These are phyloP conservation scores for Silene uniflora DNA, from an alignment of 148 eudicot genomes.

Conservation along the genomic window DNA sequence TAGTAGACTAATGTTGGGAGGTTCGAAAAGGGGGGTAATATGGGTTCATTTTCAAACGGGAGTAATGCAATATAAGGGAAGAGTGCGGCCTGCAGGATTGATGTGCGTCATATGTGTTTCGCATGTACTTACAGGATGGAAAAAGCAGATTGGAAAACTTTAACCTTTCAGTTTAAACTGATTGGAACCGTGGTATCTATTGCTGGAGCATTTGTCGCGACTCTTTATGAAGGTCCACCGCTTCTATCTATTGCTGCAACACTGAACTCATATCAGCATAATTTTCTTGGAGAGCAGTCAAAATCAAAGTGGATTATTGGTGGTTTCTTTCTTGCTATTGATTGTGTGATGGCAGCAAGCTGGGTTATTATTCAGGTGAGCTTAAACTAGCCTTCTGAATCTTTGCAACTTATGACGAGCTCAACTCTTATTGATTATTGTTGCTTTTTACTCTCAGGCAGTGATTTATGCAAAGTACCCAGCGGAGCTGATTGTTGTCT, in stretches of 20 bases:
- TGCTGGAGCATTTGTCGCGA: conserved; percentile 44
- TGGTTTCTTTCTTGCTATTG: conserved; percentile 53
- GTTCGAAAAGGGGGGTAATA: no score
- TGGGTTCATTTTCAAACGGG: no score
- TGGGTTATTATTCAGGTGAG: conserved; percentile 71
- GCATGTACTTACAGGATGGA: conserved; percentile 46
- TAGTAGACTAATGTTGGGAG: no score
- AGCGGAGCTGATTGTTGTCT: conserved; percentile 64
- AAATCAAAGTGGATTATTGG: conserved; percentile 60
- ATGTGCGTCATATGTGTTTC: not conserved
- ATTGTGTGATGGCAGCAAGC: conserved; percentile 48
- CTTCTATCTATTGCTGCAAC: conserved; percentile 32
- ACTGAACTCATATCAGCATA: conserved; percentile 22
- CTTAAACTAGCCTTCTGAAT: conserved; percentile 2
- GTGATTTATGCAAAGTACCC: conserved; percentile 52
- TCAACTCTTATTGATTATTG: not conserved
- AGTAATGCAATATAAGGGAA: no score
- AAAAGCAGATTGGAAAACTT: conserved; percentile 30
- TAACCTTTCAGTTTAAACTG: conserved; percentile 34
- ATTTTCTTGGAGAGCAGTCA: conserved; percentile 31
- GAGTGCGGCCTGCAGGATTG: not conserved
- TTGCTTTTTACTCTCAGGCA: conserved; percentile 40
- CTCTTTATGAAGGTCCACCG: conserved; percentile 50
- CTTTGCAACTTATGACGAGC: conserved; percentile 7
- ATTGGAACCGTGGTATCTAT: conserved; percentile 42